A percentile compares a stretch with the other conserved stretches of the same genome.
phyloP scores from a whole-genome alignment of 1,139 yeast genomes.

The Zhuliangozyma blackwelliae region DNA sequence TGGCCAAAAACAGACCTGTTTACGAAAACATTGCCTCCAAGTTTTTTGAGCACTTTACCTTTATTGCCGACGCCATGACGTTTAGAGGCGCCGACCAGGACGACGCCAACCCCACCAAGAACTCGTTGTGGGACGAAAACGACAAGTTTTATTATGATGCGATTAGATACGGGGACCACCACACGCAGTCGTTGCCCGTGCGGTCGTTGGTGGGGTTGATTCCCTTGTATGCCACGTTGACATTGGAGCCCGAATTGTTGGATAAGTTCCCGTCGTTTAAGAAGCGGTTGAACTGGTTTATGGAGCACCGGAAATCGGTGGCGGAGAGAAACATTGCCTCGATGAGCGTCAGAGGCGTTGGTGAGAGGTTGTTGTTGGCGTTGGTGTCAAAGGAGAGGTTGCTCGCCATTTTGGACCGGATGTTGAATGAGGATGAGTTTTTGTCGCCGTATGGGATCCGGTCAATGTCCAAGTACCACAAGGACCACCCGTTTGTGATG shows the following conservation, averaged over 20 bases:
- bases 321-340: constrained; percentile 90
- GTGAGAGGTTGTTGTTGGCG: constrained; percentile 78
- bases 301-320: constrained; percentile 64
- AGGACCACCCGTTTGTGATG: constrained; percentile 83
- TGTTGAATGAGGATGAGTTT: constrained; percentile 89
- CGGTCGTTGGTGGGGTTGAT: constrained; percentile 90
- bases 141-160: constrained; percentile 93
- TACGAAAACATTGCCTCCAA: constrained; percentile 95
- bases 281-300: constrained; percentile 83
- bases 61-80: constrained; percentile 95
- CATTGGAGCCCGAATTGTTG: constrained; percentile 82
- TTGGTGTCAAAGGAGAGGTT: constrained; percentile 81
- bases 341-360: constrained; percentile 80
- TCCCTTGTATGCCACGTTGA: constrained; percentile 87
- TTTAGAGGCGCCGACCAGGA: constrained; percentile 53
- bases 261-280: constrained; percentile 80
- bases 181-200: constrained; percentile 74
- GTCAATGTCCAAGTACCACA: constrained; percentile 84
- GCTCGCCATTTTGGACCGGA: constrained; percentile 67
- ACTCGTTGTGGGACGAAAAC: constrained; percentile 84
- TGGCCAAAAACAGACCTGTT: constrained; percentile 78
- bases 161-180: constrained; percentile 75
- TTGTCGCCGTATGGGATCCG: constrained; percentile 85
- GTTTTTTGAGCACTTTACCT: constrained; percentile 88
- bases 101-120: constrained; percentile 44